Evolutionary conservation across 1,284 basidiomycete species (phyloP).

Genomic region (Cutaneotrichosporon cutaneum): DNA sequence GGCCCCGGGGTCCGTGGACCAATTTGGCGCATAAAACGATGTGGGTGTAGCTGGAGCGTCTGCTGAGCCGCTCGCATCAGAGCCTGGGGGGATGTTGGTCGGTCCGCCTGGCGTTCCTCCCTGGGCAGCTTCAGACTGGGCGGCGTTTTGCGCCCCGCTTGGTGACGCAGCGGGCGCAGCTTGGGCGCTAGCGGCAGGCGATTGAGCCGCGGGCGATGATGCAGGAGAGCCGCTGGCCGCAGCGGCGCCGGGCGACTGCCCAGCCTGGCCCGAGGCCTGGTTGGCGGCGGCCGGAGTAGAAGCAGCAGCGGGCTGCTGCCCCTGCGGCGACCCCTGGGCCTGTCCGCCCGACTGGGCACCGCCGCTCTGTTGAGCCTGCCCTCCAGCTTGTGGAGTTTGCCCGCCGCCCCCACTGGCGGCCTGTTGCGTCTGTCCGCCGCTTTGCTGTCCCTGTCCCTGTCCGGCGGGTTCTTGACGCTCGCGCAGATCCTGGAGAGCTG

Average conservation of each 20-base stretch:
- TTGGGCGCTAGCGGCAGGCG: neutral
- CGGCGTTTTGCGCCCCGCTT: neutral
- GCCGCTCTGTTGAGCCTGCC: too few species aligned
- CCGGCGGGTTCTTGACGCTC: neutral
- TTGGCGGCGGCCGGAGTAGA: neutral
- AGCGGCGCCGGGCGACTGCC: neutral
- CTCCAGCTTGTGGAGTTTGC: neutral
- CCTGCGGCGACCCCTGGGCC: neutral
- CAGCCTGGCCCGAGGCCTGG: neutral
- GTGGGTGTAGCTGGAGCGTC: slow-evolving; percentile 1
- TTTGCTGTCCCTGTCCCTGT: neutral
- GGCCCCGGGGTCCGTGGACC: slow-evolving; percentile 10
- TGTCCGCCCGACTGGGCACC: neutral
- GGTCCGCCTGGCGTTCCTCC: neutral
- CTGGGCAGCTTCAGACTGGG: neutral
- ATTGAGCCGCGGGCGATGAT: neutral
- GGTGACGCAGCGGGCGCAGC: neutral
- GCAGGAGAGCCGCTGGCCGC: neutral
- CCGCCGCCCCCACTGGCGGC: neutral
- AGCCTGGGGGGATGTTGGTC: neutral
- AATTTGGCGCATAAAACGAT: slow-evolving; percentile 20
- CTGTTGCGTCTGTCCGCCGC: neutral
- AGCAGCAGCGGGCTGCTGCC: neutral
- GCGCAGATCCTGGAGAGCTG: neutral
- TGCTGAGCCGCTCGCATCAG: neutral